phyloP scores from a whole-genome alignment of 306 rosid species.

The Pterocarpus santalinus region DNA sequence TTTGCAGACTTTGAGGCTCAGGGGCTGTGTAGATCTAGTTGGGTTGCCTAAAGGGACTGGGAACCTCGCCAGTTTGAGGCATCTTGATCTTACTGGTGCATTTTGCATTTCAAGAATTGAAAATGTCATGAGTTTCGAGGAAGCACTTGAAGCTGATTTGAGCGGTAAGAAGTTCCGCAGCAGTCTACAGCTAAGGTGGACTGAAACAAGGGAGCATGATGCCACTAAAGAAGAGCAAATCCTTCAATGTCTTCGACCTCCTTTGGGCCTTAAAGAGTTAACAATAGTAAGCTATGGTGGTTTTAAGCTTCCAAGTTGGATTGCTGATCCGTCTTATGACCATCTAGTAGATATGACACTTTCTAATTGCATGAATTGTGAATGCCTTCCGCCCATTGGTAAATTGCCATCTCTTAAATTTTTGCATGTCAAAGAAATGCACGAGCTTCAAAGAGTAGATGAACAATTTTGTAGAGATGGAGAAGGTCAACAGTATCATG shows the following conservation, averaged over 20 bases:
- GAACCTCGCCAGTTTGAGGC: background rate
- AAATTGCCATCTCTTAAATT: background rate
- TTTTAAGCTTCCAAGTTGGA: background rate
- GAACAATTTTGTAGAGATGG: background rate
- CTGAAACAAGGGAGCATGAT: background rate
- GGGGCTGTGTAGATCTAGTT: background rate
- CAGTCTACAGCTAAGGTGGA: background rate
- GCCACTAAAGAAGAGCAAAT: background rate
- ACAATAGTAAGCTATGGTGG: background rate
- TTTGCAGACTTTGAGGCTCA: too few relatives aligned
- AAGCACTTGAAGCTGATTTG: too few relatives aligned
- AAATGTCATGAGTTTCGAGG: background rate
- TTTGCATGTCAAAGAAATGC: background rate
- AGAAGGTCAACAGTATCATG: background rate
- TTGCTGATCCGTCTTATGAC: background rate
- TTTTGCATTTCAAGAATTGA: too few relatives aligned
- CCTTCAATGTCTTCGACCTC: background rate
- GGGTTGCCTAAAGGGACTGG: background rate
- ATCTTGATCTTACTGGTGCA: background rate
- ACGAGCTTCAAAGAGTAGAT: background rate
- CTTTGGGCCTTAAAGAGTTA: background rate
- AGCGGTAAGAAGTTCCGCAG: too few relatives aligned
- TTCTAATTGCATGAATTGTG: background rate
- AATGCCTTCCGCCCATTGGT: background rate
- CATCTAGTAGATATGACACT: background rate